Conservation (phyloP, 495 filamentous ascomycete species). For the Neurospora tetraspora region DNA sequence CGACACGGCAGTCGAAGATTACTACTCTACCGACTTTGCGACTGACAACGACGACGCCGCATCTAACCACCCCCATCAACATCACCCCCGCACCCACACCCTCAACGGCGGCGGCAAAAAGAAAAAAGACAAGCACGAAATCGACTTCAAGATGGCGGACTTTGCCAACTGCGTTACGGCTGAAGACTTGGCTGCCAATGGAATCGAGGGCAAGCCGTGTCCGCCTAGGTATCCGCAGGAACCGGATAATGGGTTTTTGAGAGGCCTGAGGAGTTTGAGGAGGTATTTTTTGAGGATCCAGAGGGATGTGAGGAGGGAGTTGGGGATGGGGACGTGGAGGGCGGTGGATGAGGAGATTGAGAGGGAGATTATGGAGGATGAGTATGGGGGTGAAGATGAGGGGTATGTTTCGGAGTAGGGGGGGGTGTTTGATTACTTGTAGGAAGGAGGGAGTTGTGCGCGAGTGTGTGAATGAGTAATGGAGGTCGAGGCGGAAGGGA, state of each 20-base stretch:
- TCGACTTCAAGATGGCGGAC: conserved; percentile 94
- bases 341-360: background rate
- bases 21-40: conserved; percentile 34
- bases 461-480: too few relatives aligned
- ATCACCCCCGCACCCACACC: too few relatives aligned
- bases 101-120: conserved; percentile 10
- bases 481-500: too few relatives aligned
- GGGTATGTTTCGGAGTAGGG: background rate
- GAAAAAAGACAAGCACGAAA: conserved; percentile 37
- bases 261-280: conserved; percentile 67
- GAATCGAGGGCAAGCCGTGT: conserved; percentile 48
- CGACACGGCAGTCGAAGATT: conserved; percentile 36
- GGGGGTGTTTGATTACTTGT: background rate
- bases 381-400: background rate
- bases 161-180: conserved; percentile 96
- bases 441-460: too few relatives aligned
- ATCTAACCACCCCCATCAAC: too few relatives aligned
- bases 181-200: conserved; percentile 47
- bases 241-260: conserved; percentile 81
- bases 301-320: conserved; percentile 58
- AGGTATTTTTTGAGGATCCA: conserved; percentile 85
- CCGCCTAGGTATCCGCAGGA: conserved; percentile 72
- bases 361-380: background rate
- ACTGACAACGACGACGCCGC: conserved; percentile 39
- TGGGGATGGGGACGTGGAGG: conserved; percentile 20